These are phyloP conservation scores for Penicillium verrucosum DNA, from an alignment of 2,329 filamentous ascomycete genomes.

Conservation along the genomic window DNA sequence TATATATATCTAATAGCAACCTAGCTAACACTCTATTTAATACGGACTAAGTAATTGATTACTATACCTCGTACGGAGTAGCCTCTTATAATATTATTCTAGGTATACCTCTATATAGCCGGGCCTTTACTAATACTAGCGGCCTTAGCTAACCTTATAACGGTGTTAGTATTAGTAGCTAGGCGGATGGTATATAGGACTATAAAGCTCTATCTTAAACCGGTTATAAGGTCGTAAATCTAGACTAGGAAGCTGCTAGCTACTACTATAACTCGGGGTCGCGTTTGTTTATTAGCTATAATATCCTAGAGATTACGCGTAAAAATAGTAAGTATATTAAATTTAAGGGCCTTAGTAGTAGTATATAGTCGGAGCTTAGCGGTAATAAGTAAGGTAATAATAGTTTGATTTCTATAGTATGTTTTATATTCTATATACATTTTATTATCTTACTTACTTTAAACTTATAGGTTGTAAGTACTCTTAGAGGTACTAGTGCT, in stretches of 20 bases:
- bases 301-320: slow-evolving; percentile 64
- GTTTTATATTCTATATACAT: slow-evolving; percentile 1
- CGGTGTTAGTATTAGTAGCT: slow-evolving; percentile 70
- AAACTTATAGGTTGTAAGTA: slow-evolving; percentile 27
- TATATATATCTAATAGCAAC: slow-evolving; percentile 58
- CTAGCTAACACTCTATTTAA: slow-evolving; percentile 72
- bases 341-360: slow-evolving; percentile 51
- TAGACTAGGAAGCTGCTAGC: slow-evolving; percentile 61
- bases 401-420: slow-evolving; percentile 63
- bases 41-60: slow-evolving; percentile 64
- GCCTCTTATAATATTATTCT: slow-evolving; percentile 70
- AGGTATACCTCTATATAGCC: slow-evolving; percentile 92
- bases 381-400: slow-evolving; percentile 56
- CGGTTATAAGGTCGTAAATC: slow-evolving; percentile 59
- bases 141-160: slow-evolving; percentile 67
- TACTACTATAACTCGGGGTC: slow-evolving; percentile 67
- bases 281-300: slow-evolving; percentile 69
- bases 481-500: slow-evolving; percentile 27
- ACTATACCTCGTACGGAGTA: slow-evolving; percentile 66
- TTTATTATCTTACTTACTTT: background rate
- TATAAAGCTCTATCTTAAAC: slow-evolving; percentile 77
- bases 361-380: no score
- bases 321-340: slow-evolving; percentile 71
- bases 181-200: slow-evolving; percentile 82
- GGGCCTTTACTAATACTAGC: slow-evolving; percentile 73